These are phyloP conservation scores for Chytriomyces hyalinus DNA, from an alignment of 192 early-diverging fungal species.

Conservation along the genomic window DNA sequence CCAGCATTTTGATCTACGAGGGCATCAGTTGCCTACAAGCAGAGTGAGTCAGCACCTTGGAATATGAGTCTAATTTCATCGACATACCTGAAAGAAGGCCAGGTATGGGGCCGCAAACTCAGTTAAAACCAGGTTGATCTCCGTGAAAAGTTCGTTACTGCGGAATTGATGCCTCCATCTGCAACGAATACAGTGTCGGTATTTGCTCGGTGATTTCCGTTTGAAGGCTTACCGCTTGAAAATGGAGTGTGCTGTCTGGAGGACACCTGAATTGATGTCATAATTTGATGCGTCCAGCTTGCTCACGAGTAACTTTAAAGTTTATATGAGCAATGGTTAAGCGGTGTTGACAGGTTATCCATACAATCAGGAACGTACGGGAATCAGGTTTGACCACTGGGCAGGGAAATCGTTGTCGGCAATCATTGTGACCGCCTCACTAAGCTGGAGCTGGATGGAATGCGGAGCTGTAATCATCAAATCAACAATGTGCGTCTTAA, in stretches of 20 bases:
- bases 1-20: constrained; percentile 73
- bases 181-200: background rate
- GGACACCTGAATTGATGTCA: constrained; percentile 85
- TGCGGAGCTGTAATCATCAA: constrained; percentile 84
- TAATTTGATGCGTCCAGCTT: constrained; percentile 77
- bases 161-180: constrained; percentile 87
- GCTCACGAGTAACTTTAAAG: constrained; percentile 56
- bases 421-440: constrained; percentile 92
- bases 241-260: constrained; percentile 94
- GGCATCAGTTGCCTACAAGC: constrained; percentile 70
- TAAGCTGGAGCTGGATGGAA: constrained; percentile 83
- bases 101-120: constrained; percentile 84
- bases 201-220: constrained; percentile 3
- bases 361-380: background rate
- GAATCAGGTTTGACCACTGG: constrained; percentile 82
- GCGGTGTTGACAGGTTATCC: background rate
- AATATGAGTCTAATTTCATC: constrained; percentile 1
- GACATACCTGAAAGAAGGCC: constrained; percentile 76
- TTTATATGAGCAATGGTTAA: background rate
- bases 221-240: constrained; percentile 71
- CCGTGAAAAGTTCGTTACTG: constrained; percentile 77
- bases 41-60: background rate
- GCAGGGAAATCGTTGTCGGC: constrained; percentile 93
- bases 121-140: constrained; percentile 91
- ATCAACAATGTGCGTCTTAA: constrained; percentile 84